phyloP scores from a whole-genome alignment of 345 rosid species.

The Brassica incana region DNA sequence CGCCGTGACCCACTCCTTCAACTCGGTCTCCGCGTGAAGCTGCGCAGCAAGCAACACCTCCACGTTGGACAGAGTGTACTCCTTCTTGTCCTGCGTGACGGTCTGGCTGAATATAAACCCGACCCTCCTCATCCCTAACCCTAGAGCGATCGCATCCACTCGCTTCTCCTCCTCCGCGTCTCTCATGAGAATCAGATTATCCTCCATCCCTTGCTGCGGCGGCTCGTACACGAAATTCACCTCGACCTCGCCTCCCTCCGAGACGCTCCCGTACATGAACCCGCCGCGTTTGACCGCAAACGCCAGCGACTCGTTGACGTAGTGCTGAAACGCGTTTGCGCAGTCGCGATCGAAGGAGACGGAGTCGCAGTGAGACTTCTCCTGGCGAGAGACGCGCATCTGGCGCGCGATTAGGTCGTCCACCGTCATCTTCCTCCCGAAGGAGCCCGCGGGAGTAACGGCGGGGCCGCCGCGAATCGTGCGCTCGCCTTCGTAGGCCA shows the following conservation, averaged over 20 bases:
- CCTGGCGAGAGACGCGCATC: constrained; percentile 86
- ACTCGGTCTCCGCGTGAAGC: constrained; percentile 73
- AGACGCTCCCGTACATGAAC: constrained; percentile 83
- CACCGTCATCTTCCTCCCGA: constrained; percentile 96
- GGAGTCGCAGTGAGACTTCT: constrained; percentile 75
- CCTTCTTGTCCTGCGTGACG: constrained; percentile 37
- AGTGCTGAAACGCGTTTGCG: constrained; percentile 77
- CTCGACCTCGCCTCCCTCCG: constrained; percentile 67
- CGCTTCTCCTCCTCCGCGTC: constrained; percentile 67
- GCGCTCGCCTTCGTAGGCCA: constrained; percentile 81
- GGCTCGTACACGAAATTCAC: constrained; percentile 93
- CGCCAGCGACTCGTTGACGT: constrained; percentile 59
- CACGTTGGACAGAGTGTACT: constrained; percentile 70
- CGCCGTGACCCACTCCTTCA: constrained; percentile 94
- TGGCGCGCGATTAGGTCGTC: constrained; percentile 91
- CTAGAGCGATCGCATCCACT: constrained; percentile 75
- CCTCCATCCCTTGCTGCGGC: constrained; percentile 81
- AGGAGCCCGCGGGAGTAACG: constrained; percentile 76
- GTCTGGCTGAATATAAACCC: constrained; percentile 87
- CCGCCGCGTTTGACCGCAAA: constrained; percentile 74
- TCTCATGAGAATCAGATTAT: constrained; percentile 51
- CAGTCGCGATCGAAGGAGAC: constrained; percentile 86
- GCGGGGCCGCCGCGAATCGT: constrained; percentile 62
- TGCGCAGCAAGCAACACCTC: constrained; percentile 76
- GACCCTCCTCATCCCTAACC: constrained; percentile 83